These are phyloP conservation scores for Phialemoniopsis sp. DNA, from an alignment of 2,329 filamentous ascomycete genomes.

Conservation along the genomic window DNA sequence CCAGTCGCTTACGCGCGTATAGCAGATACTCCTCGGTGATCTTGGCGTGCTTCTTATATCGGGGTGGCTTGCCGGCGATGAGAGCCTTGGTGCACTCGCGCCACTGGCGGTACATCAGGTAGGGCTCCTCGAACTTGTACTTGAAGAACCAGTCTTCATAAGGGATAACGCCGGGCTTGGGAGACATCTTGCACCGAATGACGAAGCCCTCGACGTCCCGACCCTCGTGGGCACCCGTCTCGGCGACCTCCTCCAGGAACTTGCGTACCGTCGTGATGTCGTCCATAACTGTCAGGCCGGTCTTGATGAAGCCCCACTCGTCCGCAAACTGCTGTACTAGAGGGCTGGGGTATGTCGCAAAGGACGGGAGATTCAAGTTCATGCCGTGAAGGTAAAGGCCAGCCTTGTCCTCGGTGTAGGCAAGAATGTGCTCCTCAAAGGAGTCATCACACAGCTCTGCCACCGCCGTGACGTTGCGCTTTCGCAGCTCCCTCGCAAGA, in stretches of 20 bases:
- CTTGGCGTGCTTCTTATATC: slow-evolving; percentile 77
- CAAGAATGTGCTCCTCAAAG: slow-evolving; percentile 95
- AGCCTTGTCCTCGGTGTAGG: slow-evolving; percentile 76
- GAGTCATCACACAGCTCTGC: slow-evolving; percentile 93
- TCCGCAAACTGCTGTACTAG: slow-evolving; percentile 89
- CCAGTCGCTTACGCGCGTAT: slow-evolving; percentile 73
- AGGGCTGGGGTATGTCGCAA: slow-evolving; percentile 77
- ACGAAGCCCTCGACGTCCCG: slow-evolving; percentile 97
- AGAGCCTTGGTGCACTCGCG: slow-evolving; percentile 91
- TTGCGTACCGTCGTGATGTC: slow-evolving; percentile 68
- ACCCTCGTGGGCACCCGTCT: slow-evolving; percentile 85
- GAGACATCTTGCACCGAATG: slow-evolving; percentile 74
- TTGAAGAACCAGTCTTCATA: slow-evolving; percentile 99
- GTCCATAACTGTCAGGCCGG: slow-evolving; percentile 73
- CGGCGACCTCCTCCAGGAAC: slow-evolving; percentile 80
- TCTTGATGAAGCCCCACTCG: slow-evolving; percentile 90
- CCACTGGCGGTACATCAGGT: slow-evolving; percentile 98
- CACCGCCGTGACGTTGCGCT: slow-evolving; percentile 87
- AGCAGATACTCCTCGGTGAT: slow-evolving; percentile 90
- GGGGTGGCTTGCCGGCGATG: slow-evolving; percentile 70
- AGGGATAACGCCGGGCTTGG: slow-evolving; percentile 41
- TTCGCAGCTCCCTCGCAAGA: slow-evolving; percentile 69
- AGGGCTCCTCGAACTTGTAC: slow-evolving; percentile 99
- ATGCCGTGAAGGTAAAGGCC: slow-evolving; percentile 95
- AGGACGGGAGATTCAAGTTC: slow-evolving; percentile 91